These are phyloP conservation scores for Xylaria sp. DNA, from an alignment of 2,329 filamentous ascomycete genomes.

Conservation along the genomic window DNA sequence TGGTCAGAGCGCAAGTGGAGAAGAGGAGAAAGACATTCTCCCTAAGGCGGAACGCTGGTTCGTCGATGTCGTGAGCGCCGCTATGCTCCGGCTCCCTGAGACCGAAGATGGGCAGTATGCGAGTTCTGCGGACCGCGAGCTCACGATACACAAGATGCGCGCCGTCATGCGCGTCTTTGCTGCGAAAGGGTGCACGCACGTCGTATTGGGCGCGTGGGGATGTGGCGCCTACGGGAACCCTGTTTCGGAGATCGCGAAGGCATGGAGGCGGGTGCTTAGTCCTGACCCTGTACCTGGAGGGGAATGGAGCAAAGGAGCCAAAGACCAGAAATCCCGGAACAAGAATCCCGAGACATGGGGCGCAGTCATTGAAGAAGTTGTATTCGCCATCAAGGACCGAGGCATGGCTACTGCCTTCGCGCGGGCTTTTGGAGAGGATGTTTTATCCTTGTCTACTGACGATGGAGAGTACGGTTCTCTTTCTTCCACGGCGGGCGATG, in stretches of 20 bases:
- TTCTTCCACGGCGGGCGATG: constrained; percentile 33
- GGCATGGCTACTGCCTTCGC: constrained; percentile 65
- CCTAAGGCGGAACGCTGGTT: constrained; percentile 65
- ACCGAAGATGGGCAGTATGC: constrained; percentile 55
- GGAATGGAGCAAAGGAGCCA: background rate
- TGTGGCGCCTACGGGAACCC: constrained; percentile 74
- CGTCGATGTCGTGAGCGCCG: constrained; percentile 67
- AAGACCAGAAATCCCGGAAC: constrained; percentile 4
- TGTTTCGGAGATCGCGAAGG: constrained; percentile 65
- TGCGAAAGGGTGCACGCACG: constrained; percentile 56
- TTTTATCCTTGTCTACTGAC: constrained; percentile 48
- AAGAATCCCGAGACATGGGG: constrained; percentile 51
- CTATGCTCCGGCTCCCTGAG: constrained; percentile 69
- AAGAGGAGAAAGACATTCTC: constrained; percentile 51
- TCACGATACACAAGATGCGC: constrained; percentile 66
- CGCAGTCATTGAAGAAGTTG: constrained; percentile 60
- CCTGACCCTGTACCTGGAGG: background rate
- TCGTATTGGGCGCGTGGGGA: constrained; percentile 73
- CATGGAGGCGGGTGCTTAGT: constrained; percentile 61
- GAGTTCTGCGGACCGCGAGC: constrained; percentile 61
- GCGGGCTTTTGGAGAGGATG: constrained; percentile 57
- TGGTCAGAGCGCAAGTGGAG: background rate
- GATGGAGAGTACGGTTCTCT: constrained; percentile 11
- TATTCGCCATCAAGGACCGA: constrained; percentile 68
- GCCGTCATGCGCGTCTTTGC: constrained; percentile 65